Percentiles rank a stretch among this genome's conserved stretches.
These are phyloP conservation scores for Trypanosomatidae sp. DNA, from an alignment of 208 protist genomes.

Conservation along the genomic window DNA sequence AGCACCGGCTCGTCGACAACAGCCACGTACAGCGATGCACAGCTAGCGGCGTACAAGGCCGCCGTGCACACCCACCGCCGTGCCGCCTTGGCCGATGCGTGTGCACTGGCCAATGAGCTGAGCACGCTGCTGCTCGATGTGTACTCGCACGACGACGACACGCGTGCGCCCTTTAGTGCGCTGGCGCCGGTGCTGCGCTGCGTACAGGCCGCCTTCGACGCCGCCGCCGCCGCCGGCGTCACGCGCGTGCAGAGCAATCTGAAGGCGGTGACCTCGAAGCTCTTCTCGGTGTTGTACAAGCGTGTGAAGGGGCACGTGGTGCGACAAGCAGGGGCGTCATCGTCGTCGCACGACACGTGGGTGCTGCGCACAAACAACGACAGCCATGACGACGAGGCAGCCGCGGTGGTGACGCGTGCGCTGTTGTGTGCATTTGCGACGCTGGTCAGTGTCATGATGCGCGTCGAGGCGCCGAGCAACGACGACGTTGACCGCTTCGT, in stretches of 20 bases:
- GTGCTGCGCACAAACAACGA: neutral
- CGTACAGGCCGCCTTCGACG: conserved; percentile 45
- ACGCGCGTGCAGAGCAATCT: conserved; percentile 29
- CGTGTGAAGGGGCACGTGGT: conserved; percentile 15
- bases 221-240: conserved; percentile 20
- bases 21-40: neutral
- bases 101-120: conserved; percentile 32
- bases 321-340: neutral
- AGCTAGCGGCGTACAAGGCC: conserved; percentile 13
- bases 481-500: conserved; percentile 30
- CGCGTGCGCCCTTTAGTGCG: conserved; percentile 11
- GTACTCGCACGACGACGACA: conserved; percentile 10
- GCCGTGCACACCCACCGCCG: conserved; percentile 7
- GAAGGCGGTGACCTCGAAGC: conserved; percentile 24
- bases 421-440: conserved; percentile 35
- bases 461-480: conserved; percentile 20
- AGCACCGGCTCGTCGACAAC: neutral
- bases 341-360: neutral
- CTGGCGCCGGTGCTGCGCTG: conserved; percentile 44
- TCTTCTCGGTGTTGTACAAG: conserved; percentile 27
- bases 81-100: conserved; percentile 27
- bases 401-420: conserved; percentile 8
- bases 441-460: conserved; percentile 46
- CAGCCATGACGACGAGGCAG: conserved; percentile 1
- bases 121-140: conserved; percentile 15